A percentile compares a stretch with the other conserved stretches of the same genome.
Evolutionary conservation across 2,329 filamentous ascomycete genomes (phyloP).

Genomic region (Calonectria fujianensis): DNA sequence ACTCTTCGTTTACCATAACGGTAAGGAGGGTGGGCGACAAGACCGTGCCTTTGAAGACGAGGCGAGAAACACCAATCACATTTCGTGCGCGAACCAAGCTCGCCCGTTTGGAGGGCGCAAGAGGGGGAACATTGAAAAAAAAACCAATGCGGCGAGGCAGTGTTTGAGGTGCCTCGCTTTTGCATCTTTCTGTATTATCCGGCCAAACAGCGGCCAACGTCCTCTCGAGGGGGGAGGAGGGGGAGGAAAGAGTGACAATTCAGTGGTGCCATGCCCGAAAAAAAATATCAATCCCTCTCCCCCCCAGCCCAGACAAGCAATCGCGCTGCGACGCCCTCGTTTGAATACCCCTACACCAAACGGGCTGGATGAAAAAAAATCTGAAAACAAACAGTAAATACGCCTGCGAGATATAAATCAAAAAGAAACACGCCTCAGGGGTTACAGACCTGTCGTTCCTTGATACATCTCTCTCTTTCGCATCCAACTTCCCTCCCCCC

Average conservation of each 20-base stretch:
- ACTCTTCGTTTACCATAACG: not conserved
- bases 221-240: not conserved
- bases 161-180: conserved; percentile 25
- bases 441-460: not conserved
- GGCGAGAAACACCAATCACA: conserved; percentile 20
- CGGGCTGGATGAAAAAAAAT: conserved; percentile 16
- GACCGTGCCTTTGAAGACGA: not conserved
- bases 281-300: not conserved
- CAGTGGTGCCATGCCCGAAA: conserved; percentile 15
- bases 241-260: conserved; percentile 16
- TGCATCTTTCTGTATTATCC: conserved; percentile 24
- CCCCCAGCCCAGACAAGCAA: not conserved
- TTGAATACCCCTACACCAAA: conserved; percentile 12
- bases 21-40: not conserved
- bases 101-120: conserved; percentile 15
- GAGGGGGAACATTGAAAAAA: conserved; percentile 6
- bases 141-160: conserved; percentile 6
- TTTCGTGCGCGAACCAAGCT: conserved; percentile 18
- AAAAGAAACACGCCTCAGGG: not conserved
- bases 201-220: conserved; percentile 10
- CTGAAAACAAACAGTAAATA: not conserved
- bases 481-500: not conserved
- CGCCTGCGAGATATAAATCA: not conserved
- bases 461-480: not conserved
- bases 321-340: conserved; percentile 25